Conservation (phyloP, 2,329 filamentous ascomycete genomes). For the Talaromyces sp. region DNA sequence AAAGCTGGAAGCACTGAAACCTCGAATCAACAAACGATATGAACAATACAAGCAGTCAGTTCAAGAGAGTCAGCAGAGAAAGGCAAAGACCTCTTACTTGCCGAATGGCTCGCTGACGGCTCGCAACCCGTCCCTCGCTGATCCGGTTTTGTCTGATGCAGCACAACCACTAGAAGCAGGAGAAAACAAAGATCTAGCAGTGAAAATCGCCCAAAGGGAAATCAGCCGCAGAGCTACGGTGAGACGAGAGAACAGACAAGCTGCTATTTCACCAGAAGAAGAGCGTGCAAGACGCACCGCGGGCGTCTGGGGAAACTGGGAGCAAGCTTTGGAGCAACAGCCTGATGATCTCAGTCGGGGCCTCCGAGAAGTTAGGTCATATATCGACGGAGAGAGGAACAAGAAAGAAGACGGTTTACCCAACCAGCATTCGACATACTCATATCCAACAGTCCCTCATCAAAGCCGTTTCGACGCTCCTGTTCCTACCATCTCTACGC, state of each 20-base stretch:
- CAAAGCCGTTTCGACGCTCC: conserved; percentile 25
- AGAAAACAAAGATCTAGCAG: conserved; percentile 70
- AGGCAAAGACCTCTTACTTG: conserved; percentile 19
- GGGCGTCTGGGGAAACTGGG: conserved; percentile 53
- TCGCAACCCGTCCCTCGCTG: conserved; percentile 27
- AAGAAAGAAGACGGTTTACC: conserved; percentile 11
- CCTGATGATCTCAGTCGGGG: conserved; percentile 45
- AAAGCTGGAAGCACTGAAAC: conserved; percentile 73
- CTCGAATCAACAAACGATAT: conserved; percentile 67
- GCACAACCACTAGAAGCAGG: conserved; percentile 63
- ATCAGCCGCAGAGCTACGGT: conserved; percentile 62
- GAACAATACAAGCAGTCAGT: conserved; percentile 60
- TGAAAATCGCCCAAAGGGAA: conserved; percentile 70
- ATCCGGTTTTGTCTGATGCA: conserved; percentile 58
- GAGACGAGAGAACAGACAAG: conserved; percentile 54
- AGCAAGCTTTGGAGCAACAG: conserved; percentile 37
- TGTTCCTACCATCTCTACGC: conserved; percentile 16
- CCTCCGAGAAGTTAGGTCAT: conserved; percentile 47
- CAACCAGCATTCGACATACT: conserved; percentile 26
- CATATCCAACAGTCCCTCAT: conserved; percentile 41
- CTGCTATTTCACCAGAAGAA: conserved; percentile 54
- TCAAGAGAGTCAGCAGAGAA: conserved; percentile 41
- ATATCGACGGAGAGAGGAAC: conserved; percentile 10
- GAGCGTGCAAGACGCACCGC: conserved; percentile 53
- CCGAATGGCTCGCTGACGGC: conserved; percentile 11